phyloP scores from a whole-genome alignment of 768 basidiomycete species.

The Lentinula aciculospora region DNA sequence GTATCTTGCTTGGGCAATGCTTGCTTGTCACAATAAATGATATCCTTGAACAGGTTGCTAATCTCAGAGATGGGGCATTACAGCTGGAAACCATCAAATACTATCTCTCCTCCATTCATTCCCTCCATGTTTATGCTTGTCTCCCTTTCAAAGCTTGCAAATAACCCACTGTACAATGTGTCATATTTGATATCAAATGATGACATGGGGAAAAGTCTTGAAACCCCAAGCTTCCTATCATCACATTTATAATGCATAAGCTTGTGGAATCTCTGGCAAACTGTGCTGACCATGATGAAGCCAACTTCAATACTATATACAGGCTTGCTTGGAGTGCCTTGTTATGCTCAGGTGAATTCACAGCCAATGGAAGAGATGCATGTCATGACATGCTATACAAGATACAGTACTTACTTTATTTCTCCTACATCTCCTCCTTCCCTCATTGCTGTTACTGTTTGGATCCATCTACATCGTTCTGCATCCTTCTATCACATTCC shows the following conservation, averaged over 20 bases:
- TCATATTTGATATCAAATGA: slow-evolving; percentile 27
- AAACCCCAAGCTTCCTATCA: no score
- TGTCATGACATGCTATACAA: no score
- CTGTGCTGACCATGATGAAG: background rate
- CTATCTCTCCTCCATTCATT: slow-evolving; percentile 18
- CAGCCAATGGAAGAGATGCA: slow-evolving; percentile 5
- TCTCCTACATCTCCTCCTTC: no score
- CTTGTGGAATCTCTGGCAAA: background rate
- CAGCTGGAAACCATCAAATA: slow-evolving; percentile 9
- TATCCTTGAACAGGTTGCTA: slow-evolving; percentile 13
- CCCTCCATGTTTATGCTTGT: slow-evolving; percentile 24
- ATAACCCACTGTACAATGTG: slow-evolving; percentile 19
- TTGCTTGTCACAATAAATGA: slow-evolving; percentile 8
- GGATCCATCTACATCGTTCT: no score
- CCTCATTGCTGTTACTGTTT: no score
- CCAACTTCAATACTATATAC: slow-evolving; percentile 9
- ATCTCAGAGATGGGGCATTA: slow-evolving; percentile 2
- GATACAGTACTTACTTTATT: no score
- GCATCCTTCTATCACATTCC: no score
- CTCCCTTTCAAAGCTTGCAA: slow-evolving; percentile 18
- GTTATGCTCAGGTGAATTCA: slow-evolving; percentile 11
- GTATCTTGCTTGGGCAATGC: slow-evolving; percentile 4
- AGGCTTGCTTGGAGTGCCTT: slow-evolving; percentile 12
- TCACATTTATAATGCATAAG: slow-evolving; percentile 5
- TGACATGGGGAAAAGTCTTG: slow-evolving; percentile 14